These are phyloP conservation scores for Epithemia pelagica DNA, from an alignment of 108 stramenopile species.

Conservation along the genomic window DNA sequence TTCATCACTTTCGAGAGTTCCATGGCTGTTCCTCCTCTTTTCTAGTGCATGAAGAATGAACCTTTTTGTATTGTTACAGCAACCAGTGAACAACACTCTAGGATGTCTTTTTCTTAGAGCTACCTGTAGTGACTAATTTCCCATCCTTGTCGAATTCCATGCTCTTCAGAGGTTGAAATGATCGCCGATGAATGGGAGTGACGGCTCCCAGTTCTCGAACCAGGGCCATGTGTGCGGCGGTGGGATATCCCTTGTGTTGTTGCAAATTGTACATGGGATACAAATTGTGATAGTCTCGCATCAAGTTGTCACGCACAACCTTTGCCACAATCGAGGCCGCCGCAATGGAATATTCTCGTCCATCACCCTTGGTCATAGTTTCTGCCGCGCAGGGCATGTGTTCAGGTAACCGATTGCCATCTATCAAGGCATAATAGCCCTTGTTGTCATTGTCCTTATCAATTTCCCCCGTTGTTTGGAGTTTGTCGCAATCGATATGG, in stretches of 20 bases:
- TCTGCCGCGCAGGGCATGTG: slow-evolving; percentile 68
- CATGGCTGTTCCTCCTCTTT: not conserved
- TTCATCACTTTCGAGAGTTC: not conserved
- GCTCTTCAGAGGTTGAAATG: slow-evolving; percentile 88
- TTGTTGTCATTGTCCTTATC: not conserved
- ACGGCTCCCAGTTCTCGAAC: slow-evolving; percentile 61
- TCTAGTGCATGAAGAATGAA: not conserved
- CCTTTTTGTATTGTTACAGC: too few relatives aligned
- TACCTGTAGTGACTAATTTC: not conserved
- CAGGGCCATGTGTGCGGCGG: slow-evolving; percentile 66
- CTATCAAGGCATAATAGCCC: slow-evolving; percentile 57
- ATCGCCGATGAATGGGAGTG: slow-evolving; percentile 81
- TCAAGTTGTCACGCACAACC: slow-evolving; percentile 92
- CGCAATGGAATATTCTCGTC: slow-evolving; percentile 81
- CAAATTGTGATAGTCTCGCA: slow-evolving; percentile 79
- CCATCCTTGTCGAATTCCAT: slow-evolving; percentile 27
- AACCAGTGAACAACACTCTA: too few relatives aligned
- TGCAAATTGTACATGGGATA: slow-evolving; percentile 83
- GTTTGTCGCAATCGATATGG: not conserved
- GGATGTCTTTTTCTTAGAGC: too few relatives aligned
- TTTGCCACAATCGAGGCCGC: slow-evolving; percentile 96
- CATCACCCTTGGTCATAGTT: slow-evolving; percentile 87
- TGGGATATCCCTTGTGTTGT: slow-evolving; percentile 96
- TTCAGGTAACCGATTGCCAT: slow-evolving; percentile 79
- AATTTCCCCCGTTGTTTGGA: not conserved